phyloP scores from a whole-genome alignment of 2,329 filamentous ascomycete species.

The Paramyrothecium sp. region DNA sequence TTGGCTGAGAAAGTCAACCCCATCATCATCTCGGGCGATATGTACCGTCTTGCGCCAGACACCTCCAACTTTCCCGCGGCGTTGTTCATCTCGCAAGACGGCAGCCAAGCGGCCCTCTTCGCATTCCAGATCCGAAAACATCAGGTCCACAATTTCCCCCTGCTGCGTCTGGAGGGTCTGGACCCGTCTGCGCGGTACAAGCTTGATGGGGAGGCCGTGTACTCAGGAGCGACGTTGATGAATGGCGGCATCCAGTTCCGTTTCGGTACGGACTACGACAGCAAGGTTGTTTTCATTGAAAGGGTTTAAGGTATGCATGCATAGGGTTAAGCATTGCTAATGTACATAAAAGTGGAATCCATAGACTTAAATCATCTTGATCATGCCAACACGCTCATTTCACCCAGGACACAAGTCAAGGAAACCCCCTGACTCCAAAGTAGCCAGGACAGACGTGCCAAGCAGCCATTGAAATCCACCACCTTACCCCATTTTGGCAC shows the following conservation, averaged over 20 bases:
- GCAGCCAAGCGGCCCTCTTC: slow-evolving; percentile 51
- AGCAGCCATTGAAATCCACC: too few species aligned
- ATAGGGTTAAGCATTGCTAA: too few species aligned
- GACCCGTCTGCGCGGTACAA: slow-evolving; percentile 53
- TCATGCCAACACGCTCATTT: slow-evolving; percentile 7
- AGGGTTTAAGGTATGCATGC: slow-evolving; percentile 19
- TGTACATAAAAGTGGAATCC: too few species aligned
- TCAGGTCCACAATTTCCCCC: slow-evolving; percentile 51
- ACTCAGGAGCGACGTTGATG: slow-evolving; percentile 61
- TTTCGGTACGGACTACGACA: slow-evolving; percentile 54
- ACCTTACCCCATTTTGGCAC: too few species aligned
- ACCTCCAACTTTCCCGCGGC: slow-evolving; percentile 62
- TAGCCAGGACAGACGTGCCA: too few species aligned
- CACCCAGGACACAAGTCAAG: slow-evolving; percentile 4
- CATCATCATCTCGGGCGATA: slow-evolving; percentile 54
- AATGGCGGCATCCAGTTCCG: slow-evolving; percentile 56
- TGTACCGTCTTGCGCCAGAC: slow-evolving; percentile 61
- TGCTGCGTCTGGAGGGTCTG: slow-evolving; percentile 54
- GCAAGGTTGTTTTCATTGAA: slow-evolving; percentile 54
- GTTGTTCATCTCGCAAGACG: slow-evolving; percentile 55
- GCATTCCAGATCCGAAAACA: slow-evolving; percentile 55
- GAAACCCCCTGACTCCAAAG: too few species aligned
- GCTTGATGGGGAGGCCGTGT: slow-evolving; percentile 48
- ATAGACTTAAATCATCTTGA: not conserved
- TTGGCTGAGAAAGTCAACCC: slow-evolving; percentile 58